phyloP scores from a whole-genome alignment of 192 early-diverging fungal species.

The Phlyctochytrium arcticum region DNA sequence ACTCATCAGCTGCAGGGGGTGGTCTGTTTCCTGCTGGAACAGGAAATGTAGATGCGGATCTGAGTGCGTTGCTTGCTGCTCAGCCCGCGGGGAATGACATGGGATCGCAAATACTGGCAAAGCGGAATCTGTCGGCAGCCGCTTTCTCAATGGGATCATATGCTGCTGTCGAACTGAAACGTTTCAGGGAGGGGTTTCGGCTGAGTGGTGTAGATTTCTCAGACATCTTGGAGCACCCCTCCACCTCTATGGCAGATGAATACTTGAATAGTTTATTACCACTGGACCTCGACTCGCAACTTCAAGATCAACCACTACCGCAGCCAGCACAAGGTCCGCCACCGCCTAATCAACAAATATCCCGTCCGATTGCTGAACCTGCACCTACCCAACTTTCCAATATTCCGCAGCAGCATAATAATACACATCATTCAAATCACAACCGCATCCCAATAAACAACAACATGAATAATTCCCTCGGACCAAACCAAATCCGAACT shows the following conservation, averaged over 20 bases:
- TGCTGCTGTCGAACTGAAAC: constrained; percentile 32
- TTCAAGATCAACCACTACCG: neutral
- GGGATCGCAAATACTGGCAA: constrained; percentile 20
- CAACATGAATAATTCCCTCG: too few species aligned
- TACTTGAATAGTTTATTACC: too few species aligned
- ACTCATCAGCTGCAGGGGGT: neutral
- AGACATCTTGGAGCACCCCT: constrained; percentile 5
- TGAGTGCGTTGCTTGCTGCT: constrained; percentile 24
- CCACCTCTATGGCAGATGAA: neutral
- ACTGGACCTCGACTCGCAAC: too few species aligned
- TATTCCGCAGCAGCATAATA: too few species aligned
- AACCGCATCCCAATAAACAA: too few species aligned
- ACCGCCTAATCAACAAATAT: too few species aligned
- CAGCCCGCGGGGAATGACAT: constrained; percentile 11
- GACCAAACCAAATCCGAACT: too few species aligned
- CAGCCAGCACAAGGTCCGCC: neutral
- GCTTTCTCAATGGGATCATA: constrained; percentile 43
- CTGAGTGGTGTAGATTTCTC: constrained; percentile 23
- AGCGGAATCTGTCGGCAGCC: constrained; percentile 36
- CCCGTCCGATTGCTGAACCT: too few species aligned
- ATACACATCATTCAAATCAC: too few species aligned
- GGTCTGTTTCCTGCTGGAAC: constrained; percentile 19
- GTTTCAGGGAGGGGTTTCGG: constrained; percentile 32
- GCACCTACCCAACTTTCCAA: too few species aligned
- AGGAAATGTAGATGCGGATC: constrained; percentile 27